Evolutionary conservation across 2,329 filamentous ascomycete species (phyloP).

Genomic region (Fusarium cicatricum): DNA sequence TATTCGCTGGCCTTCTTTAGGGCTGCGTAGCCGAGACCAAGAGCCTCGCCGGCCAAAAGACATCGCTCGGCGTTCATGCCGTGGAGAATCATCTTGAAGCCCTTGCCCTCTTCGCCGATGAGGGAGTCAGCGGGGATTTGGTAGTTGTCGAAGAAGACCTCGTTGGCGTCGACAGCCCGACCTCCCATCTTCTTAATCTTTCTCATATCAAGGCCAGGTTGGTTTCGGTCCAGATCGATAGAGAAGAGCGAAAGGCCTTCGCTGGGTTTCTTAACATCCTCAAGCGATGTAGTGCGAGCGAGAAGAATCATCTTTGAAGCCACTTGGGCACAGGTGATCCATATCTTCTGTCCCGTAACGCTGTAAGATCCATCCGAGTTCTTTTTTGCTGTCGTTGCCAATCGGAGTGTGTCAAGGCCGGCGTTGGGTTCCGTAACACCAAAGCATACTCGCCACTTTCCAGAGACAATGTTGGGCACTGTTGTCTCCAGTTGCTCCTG

Average conservation of each 20-base stretch:
- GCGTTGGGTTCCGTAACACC: slow-evolving; percentile 87
- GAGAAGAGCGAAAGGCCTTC: slow-evolving; percentile 83
- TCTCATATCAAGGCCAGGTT: slow-evolving; percentile 70
- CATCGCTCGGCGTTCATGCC: slow-evolving; percentile 84
- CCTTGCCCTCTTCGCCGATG: slow-evolving; percentile 76
- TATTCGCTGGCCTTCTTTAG: slow-evolving; percentile 69
- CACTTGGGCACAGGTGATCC: slow-evolving; percentile 87
- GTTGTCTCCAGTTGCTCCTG: slow-evolving; percentile 68
- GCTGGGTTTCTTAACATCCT: slow-evolving; percentile 73
- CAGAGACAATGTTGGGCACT: slow-evolving; percentile 75
- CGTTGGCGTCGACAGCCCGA: slow-evolving; percentile 82
- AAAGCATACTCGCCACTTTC: slow-evolving; percentile 78
- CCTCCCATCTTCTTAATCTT: slow-evolving; percentile 88
- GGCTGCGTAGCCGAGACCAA: slow-evolving; percentile 81
- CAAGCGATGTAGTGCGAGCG: slow-evolving; percentile 75
- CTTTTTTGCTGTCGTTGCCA: slow-evolving; percentile 70
- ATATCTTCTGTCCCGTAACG: slow-evolving; percentile 84
- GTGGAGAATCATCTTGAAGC: slow-evolving; percentile 81
- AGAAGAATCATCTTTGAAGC: slow-evolving; percentile 85
- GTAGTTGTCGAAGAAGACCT: slow-evolving; percentile 88
- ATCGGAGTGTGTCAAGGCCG: slow-evolving; percentile 77
- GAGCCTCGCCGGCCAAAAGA: slow-evolving; percentile 78
- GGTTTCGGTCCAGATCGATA: slow-evolving; percentile 72
- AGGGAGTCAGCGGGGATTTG: slow-evolving; percentile 68
- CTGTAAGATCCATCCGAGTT: slow-evolving; percentile 65